Evolutionary conservation across 192 early-diverging fungal species (phyloP).

Genomic region (Coemansia sp.): DNA sequence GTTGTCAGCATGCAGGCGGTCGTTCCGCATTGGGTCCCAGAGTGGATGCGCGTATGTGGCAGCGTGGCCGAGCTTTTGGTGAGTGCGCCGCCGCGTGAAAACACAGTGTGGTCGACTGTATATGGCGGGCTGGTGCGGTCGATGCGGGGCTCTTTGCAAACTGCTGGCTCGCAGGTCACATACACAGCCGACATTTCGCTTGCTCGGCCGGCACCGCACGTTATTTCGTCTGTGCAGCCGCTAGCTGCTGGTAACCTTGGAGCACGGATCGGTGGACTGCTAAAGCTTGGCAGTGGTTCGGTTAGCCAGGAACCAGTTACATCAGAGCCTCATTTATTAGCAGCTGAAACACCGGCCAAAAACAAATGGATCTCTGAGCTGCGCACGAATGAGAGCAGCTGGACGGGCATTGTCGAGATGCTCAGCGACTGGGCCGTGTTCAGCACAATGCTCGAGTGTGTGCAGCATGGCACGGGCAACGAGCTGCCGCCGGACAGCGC

Average conservation of each 20-base stretch:
- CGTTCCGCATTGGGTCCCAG: slow-evolving; percentile 22
- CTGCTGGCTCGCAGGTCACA: background rate
- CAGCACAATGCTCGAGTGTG: slow-evolving; percentile 20
- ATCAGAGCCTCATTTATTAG: background rate
- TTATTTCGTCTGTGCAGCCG: background rate
- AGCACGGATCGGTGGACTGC: slow-evolving; percentile 41
- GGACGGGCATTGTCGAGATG: slow-evolving; percentile 29
- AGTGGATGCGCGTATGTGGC: slow-evolving; percentile 28
- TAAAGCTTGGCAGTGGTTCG: slow-evolving; percentile 16
- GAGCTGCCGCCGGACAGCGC: too few relatives aligned
- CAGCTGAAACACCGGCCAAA: background rate
- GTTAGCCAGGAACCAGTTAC: background rate
- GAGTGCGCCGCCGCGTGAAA: background rate
- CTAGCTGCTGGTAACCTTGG: slow-evolving; percentile 19
- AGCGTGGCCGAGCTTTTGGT: slow-evolving; percentile 18
- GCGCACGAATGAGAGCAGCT: slow-evolving; percentile 12
- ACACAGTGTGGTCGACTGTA: slow-evolving; percentile 8
- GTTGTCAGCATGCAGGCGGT: slow-evolving; percentile 13
- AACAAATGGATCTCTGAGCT: slow-evolving; percentile 6
- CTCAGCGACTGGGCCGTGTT: slow-evolving; percentile 38
- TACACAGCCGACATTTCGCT: slow-evolving; percentile 5
- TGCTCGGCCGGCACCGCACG: background rate
- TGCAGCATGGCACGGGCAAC: background rate
- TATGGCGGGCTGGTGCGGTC: slow-evolving; percentile 1
- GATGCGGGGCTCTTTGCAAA: background rate